These are phyloP conservation scores for Cutaneotrichosporon sp. DNA, from an alignment of 1,284 basidiomycete species.

Conservation along the genomic window DNA sequence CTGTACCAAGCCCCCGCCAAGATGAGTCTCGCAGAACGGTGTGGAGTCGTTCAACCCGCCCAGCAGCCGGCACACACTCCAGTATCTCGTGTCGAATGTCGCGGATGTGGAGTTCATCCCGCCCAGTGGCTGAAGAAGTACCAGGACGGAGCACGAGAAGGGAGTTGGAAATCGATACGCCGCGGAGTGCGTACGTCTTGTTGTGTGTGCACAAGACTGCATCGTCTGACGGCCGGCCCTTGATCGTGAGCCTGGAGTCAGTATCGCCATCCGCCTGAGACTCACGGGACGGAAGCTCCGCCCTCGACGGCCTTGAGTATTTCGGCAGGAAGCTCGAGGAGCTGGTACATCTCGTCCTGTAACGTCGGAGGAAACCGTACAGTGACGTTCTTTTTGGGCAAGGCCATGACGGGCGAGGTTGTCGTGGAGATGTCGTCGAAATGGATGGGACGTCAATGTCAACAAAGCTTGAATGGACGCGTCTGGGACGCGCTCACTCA, in stretches of 20 bases:
- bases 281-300: constrained; percentile 34
- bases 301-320: constrained; percentile 44
- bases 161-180: constrained; percentile 78
- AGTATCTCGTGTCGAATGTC: constrained; percentile 63
- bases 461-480: constrained; percentile 6
- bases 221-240: constrained; percentile 72
- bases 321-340: constrained; percentile 47
- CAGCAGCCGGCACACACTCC: constrained; percentile 67
- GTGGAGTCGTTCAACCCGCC: constrained; percentile 65
- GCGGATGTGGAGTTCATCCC: constrained; percentile 36
- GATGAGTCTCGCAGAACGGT: constrained; percentile 59
- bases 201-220: constrained; percentile 77
- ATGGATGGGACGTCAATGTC: neutral
- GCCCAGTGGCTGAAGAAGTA: constrained; percentile 8
- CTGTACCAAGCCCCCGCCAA: constrained; percentile 55
- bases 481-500: too few species aligned
- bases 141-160: constrained; percentile 63
- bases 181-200: constrained; percentile 73
- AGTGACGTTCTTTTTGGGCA: constrained; percentile 18
- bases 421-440: neutral
- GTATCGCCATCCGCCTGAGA: neutral
- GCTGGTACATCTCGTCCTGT: constrained; percentile 40
- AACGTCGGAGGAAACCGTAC: constrained; percentile 22
- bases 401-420: neutral
- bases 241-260: constrained; percentile 63